Base-by-base conservation (phyloP, 345 rosid species). In the Rhodomyrtus tomentosa region DNA sequence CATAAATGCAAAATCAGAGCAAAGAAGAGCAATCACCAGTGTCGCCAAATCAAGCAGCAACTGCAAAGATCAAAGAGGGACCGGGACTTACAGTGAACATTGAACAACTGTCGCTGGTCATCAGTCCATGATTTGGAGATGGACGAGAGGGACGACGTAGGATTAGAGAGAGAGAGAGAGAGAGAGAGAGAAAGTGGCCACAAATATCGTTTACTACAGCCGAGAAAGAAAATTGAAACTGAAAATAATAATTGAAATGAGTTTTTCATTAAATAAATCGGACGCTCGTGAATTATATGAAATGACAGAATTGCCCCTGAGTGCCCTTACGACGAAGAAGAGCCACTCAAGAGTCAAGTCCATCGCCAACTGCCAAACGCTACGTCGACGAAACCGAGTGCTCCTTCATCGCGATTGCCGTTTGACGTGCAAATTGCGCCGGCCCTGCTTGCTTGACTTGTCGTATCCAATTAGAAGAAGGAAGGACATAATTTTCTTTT, bases 261-360 rank as follows among this genome's bases (percentile, higher is more conserved):
- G 16, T 11, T n/a, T 56, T 56, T 5, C 0, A 3, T 16, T 4
- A 21, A 4, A 36, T 16, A 1, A 68, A 68, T 16, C 9, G 45
- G 45, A 18, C 45, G 24, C 1, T 5, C 13, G 45, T 4, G 13
- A 6, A 10, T 4, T 4, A 32, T 0, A 0, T 0, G 14, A 68
- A 68, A 68, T 68, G 76, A 68, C 76, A 38, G 76, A 10, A 36
- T 68, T 32, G 45, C 25, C 76, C 76, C 45, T 36, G 76, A 18
- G 45, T 4, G 21, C 5, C 5, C 25, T 45, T 0, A 18, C 45
- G 76, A 42, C 45, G 12, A 68, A 15, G 22, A 20, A 1, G 76
- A 38, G 22, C 10, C 10, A 0, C 22, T 29, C 73, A n/a, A n/a
- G n/a, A n/a, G n/a, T 20, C 9, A 32, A 16, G 73, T 27, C 73